phyloP scores from a whole-genome alignment of 139 green algal genomes.

The Micractinium conductrix region DNA sequence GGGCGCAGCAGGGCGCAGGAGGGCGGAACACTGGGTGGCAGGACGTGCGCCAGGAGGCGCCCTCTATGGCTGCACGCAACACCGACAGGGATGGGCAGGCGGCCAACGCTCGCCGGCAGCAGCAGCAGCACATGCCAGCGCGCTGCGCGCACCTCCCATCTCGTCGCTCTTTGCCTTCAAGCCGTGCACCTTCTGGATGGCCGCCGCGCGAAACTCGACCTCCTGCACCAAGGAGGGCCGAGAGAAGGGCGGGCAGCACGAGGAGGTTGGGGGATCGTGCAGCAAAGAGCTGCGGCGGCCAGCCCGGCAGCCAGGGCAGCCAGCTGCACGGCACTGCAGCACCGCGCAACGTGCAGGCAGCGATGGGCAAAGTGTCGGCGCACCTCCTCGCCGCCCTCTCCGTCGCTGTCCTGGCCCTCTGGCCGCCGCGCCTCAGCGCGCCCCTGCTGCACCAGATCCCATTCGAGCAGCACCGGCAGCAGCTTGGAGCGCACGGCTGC shows the following conservation, averaged over 20 bases:
- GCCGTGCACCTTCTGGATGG: constrained; percentile 51
- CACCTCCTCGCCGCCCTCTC: not conserved
- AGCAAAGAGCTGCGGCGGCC: too few relatives aligned
- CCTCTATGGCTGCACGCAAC: not conserved
- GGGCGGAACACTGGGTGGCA: too few relatives aligned
- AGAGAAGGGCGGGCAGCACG: not conserved
- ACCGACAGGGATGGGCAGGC: too few relatives aligned
- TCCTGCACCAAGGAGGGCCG: too few relatives aligned
- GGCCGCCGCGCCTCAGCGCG: not conserved
- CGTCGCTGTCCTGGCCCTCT: too few relatives aligned
- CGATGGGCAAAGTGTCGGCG: not conserved
- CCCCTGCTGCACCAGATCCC: constrained; percentile 57
- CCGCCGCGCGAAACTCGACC: constrained; percentile 24
- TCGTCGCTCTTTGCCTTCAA: not conserved
- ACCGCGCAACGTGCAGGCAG: not conserved
- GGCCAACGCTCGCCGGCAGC: too few relatives aligned
- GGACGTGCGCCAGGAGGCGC: not conserved
- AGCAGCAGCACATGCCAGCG: not conserved
- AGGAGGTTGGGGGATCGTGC: too few relatives aligned
- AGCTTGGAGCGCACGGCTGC: constrained; percentile 63
- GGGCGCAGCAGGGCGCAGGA: not conserved
- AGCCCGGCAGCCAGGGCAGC: too few relatives aligned
- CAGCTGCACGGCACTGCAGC: too few relatives aligned
- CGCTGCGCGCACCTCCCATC: not conserved
- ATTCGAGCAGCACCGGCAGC: constrained; percentile 75